phyloP scores from a whole-genome alignment of 441 rosid genomes.

The Kokia cookei region DNA sequence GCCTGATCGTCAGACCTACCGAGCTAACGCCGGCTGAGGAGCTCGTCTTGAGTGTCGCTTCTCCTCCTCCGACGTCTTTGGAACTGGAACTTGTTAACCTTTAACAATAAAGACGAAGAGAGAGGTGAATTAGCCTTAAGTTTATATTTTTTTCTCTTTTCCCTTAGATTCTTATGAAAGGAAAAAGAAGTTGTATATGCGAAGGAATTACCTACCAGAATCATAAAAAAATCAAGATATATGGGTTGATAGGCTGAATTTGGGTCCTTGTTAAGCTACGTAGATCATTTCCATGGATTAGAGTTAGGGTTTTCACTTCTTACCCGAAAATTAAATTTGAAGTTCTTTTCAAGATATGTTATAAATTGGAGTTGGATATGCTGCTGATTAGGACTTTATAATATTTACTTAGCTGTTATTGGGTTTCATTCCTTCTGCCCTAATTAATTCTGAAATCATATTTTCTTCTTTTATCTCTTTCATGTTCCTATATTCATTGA shows the following conservation, averaged over 20 bases:
- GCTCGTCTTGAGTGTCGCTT: background rate
- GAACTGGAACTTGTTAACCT: background rate
- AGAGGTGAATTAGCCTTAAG: background rate
- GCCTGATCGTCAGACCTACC: background rate
- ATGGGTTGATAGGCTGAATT: background rate
- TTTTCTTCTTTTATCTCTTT: background rate
- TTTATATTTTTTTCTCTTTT: background rate
- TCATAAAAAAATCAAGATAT: background rate
- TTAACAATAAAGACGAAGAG: background rate
- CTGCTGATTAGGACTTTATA: background rate
- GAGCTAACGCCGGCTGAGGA: background rate
- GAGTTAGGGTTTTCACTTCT: background rate
- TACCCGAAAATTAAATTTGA: background rate
- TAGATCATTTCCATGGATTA: background rate
- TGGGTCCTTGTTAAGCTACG: background rate
- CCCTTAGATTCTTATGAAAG: background rate
- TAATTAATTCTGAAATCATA: background rate
- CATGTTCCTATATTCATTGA: background rate
- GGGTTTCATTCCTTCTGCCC: background rate
- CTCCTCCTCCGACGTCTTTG: background rate
- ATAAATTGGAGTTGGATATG: background rate
- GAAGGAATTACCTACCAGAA: background rate
- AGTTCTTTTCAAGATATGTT: background rate
- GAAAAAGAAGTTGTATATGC: background rate
- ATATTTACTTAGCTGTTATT: background rate